Evolutionary conservation across 208 protist species (phyloP).

Genomic region (Leptomonas pyrrhocoris): DNA sequence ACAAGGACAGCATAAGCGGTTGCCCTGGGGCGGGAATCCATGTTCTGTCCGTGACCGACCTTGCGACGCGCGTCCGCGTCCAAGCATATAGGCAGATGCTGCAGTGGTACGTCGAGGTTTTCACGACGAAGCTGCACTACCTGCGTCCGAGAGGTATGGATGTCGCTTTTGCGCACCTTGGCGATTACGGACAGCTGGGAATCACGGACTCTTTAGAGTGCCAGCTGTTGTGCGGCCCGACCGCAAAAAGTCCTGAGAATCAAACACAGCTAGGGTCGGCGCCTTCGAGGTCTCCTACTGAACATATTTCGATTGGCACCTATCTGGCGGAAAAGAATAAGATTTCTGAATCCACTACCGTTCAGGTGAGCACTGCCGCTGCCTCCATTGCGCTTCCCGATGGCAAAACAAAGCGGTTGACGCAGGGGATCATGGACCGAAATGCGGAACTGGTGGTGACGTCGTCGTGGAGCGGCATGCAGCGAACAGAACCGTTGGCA

Average conservation of each 20-base stretch:
- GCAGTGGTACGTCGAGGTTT: conserved; percentile 88
- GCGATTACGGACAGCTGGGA: conserved; percentile 86
- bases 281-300: conserved; percentile 11
- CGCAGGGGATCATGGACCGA: conserved; percentile 37
- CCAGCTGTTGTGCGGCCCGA: conserved; percentile 80
- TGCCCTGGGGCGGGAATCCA: conserved; percentile 82
- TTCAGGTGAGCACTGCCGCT: conserved; percentile 10
- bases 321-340: conserved; percentile 42
- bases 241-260: conserved; percentile 10
- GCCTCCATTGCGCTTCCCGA: conserved; percentile 24
- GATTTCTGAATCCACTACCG: conserved; percentile 25
- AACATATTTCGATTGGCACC: conserved; percentile 33
- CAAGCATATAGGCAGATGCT: conserved; percentile 78
- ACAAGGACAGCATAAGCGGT: conserved; percentile 76
- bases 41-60: conserved; percentile 65
- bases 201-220: conserved; percentile 63
- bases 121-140: conserved; percentile 62
- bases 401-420: conserved; percentile 35
- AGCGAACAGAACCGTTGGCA: conserved; percentile 37
- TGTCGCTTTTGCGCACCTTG: conserved; percentile 77
- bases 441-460: conserved; percentile 41
- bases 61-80: conserved; percentile 49
- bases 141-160: conserved; percentile 82
- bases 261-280: conserved; percentile 12
- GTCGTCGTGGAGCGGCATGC: conserved; percentile 56